Percentiles rank a stretch among this genome's conserved stretches.
phyloP scores from a whole-genome alignment of 495 filamentous ascomycete species.

The Extremus antarcticus region DNA sequence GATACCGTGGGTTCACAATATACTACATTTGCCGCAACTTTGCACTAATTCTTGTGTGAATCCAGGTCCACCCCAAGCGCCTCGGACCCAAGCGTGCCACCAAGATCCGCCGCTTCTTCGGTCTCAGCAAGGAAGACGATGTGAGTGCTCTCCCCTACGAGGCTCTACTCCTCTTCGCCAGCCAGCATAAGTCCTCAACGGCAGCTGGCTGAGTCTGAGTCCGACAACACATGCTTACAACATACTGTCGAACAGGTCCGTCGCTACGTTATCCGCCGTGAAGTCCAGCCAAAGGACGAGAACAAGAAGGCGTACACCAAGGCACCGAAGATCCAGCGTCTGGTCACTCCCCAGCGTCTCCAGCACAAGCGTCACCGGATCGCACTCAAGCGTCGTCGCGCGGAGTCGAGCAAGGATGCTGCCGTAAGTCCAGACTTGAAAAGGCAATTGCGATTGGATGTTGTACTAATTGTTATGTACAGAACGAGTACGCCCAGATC shows the following conservation, averaged over 20 bases:
- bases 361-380: conserved; percentile 98
- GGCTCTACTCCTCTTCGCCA: conserved; percentile 36
- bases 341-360: conserved; percentile 97
- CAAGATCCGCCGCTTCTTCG: conserved; percentile 98
- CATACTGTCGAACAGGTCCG: conserved; percentile 50
- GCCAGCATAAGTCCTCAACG: conserved; percentile 10
- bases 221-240: conserved; percentile 18
- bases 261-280: conserved; percentile 99
- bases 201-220: conserved; percentile 28
- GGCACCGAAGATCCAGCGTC: conserved; percentile 96
- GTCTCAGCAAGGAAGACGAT: conserved; percentile 99
- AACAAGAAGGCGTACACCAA: conserved; percentile 98
- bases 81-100: conserved; percentile 98
- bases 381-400: conserved; percentile 91
- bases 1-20: conserved; percentile 48
- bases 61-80: conserved; percentile 81
- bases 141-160: conserved; percentile 50
- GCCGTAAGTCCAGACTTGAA: conserved; percentile 57
- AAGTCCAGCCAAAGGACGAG: conserved; percentile 83
- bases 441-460: too few species aligned
- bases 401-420: conserved; percentile 93
- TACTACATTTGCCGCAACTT: too few species aligned
- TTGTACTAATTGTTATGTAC: not conserved
- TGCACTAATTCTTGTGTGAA: too few species aligned
- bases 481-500: conserved; percentile 87